A percentile compares a stretch with the other conserved stretches of the same genome.
These are phyloP conservation scores for Tephrocybe sp. DNA, from an alignment of 768 basidiomycete species.

Conservation along the genomic window DNA sequence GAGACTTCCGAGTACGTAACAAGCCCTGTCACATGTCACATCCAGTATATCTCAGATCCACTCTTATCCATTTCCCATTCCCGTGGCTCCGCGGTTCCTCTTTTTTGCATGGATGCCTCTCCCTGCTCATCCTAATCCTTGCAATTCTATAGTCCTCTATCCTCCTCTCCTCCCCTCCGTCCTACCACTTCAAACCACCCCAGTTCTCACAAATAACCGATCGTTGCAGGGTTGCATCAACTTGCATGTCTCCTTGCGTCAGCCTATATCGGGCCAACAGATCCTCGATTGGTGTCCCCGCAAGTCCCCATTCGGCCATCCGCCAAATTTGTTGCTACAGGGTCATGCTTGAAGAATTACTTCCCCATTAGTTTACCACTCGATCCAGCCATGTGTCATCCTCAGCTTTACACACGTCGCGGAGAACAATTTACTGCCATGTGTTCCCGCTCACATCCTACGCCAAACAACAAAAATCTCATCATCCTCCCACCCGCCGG, in stretches of 20 bases:
- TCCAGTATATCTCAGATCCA: constrained; percentile 20
- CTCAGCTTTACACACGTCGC: constrained; percentile 20
- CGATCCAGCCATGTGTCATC: constrained; percentile 18
- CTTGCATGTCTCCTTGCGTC: constrained; percentile 15
- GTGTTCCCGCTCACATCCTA: not conserved
- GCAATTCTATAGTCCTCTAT: not conserved
- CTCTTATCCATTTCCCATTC: constrained; percentile 6
- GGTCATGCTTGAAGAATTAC: constrained; percentile 20
- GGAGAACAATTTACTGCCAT: constrained; percentile 18
- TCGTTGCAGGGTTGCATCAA: constrained; percentile 11
- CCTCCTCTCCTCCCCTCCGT: not conserved
- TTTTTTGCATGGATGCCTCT: not conserved
- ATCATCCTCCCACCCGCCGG: not conserved
- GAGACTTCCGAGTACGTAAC: constrained; percentile 46
- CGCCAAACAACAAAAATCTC: not conserved
- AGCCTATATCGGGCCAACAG: constrained; percentile 23
- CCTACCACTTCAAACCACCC: not conserved
- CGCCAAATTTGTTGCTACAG: constrained; percentile 27
- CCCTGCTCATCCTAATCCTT: not conserved
- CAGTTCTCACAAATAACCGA: constrained; percentile 2
- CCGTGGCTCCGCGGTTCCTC: constrained; percentile 40
- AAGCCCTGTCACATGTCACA: constrained; percentile 18
- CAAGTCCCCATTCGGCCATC: constrained; percentile 21
- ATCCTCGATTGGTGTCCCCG: constrained; percentile 23
- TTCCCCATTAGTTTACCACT: constrained; percentile 23